Evolutionary conservation across 2,329 filamentous ascomycete genomes (phyloP), one percentile per base, ranked within the genome.

Genomic region (Arachnopeziza araneosa): DNA sequence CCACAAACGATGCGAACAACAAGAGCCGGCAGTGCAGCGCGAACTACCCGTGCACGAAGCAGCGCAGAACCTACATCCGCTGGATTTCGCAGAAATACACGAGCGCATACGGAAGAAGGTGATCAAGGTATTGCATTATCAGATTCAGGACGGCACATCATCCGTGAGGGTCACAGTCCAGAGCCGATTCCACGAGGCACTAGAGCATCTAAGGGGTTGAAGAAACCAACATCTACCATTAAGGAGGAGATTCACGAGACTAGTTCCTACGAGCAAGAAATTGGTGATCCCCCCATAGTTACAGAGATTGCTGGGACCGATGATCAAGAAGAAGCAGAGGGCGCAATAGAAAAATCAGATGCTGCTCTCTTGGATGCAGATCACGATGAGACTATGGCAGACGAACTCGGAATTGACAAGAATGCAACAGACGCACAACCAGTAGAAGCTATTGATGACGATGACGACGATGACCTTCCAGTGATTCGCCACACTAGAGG

Each of bases 51-150:
- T 19, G 57, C 58, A 32, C 57, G 67, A 52, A 64, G 63, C 52
- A 70, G 66, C 24, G 63, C 64, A 36, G 68, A 71, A 56, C 66
- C 68, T 53, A 61, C 59, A 56, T 69, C 69, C 59, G 66, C 66
- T 54, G 66, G 65, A 14, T 30, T 66, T 50, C 64, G 70, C 55
- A 67, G 69, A 60, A 67, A 56, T 30, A 72, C 69, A 36, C 66
- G 70, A 50, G 70, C 69, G 55, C 66, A 69, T 55, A 69, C 69
- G 6, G 74, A 58, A 83, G 82, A 85, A 53, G 75, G 76, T 0
- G 79, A 81, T 30, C 81, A 84, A 51, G 77, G 85, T 7, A 71
- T 85, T 4, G 83, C 86, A 67, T 74, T 87, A 17, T 82, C 84
- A 6, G 82, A 78, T 66, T 87, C 84, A 8, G 85, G 84, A n/a